Evolutionary conservation across 768 basidiomycete genomes (phyloP).

Genomic region (Termitomyces bulborhizus): DNA sequence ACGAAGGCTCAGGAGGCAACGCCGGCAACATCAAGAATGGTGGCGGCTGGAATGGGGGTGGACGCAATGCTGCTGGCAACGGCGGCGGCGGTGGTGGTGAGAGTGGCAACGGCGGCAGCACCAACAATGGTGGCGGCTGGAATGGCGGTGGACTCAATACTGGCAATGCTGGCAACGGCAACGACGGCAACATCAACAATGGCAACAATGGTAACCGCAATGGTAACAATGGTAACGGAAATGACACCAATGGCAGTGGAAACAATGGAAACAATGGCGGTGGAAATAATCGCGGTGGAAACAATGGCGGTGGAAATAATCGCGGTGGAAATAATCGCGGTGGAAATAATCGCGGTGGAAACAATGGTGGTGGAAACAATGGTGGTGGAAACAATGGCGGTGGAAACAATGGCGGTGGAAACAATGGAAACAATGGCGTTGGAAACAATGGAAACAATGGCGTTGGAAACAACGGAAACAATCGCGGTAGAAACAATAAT

Average conservation of each 20-base stretch:
- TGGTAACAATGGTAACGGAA: not conserved
- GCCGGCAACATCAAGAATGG: conserved; percentile 3
- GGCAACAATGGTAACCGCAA: not conserved
- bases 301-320: not conserved
- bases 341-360: no score
- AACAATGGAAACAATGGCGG: conserved; percentile 1
- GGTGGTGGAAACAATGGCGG: no score
- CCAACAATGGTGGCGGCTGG: not conserved
- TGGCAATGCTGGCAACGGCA: not conserved
- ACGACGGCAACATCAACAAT: not conserved
- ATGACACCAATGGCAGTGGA: not conserved
- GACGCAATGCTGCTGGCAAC: not conserved
- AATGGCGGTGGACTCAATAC: not conserved
- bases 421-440: no score
- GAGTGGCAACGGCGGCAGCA: not conserved
- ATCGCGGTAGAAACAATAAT: no score
- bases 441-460: no score
- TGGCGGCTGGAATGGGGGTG: not conserved
- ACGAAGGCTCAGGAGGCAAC: not conserved
- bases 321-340: no score
- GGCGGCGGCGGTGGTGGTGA: not conserved
- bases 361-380: no score
- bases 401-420: no score
- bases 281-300: not conserved
- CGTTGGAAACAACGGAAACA: no score